Conservation (phyloP, 148 eudicot genomes). For the Beta vulgaris region DNA sequence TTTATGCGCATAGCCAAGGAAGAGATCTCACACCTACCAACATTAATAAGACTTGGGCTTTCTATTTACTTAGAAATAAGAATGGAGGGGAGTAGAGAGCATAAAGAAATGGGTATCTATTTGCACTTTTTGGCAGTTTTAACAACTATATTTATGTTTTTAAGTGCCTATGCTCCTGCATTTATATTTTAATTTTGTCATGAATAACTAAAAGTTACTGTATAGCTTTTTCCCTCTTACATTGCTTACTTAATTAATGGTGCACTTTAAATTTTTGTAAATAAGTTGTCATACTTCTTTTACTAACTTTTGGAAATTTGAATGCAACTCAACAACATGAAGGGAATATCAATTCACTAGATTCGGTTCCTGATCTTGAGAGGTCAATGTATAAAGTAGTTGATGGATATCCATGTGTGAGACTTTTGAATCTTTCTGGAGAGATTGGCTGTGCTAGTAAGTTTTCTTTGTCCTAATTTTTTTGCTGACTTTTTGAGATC, state of each 20-base stretch:
- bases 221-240: neutral
- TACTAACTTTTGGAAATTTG: conserved; percentile 11
- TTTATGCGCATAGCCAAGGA: neutral
- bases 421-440: conserved; percentile 81
- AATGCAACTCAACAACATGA: conserved; percentile 27
- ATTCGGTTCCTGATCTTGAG: conserved; percentile 95
- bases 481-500: no score
- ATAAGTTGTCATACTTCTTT: neutral
- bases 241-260: neutral
- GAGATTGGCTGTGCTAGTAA: conserved; percentile 96
- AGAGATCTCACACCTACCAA: neutral
- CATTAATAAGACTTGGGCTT: neutral
- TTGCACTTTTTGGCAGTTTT: conserved; percentile 4
- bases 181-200: neutral
- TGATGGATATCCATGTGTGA: conserved; percentile 90
- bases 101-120: neutral
- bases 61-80: neutral
- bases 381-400: conserved; percentile 72
- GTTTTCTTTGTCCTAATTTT: conserved; percentile 31
- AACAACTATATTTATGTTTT: neutral
- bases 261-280: neutral
- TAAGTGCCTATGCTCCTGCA: neutral
- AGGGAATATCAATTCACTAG: conserved; percentile 46
- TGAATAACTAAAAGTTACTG: neutral
- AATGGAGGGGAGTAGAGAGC: neutral